phyloP scores from a whole-genome alignment of 139 green algal genomes.

The Coelastrella sp. region DNA sequence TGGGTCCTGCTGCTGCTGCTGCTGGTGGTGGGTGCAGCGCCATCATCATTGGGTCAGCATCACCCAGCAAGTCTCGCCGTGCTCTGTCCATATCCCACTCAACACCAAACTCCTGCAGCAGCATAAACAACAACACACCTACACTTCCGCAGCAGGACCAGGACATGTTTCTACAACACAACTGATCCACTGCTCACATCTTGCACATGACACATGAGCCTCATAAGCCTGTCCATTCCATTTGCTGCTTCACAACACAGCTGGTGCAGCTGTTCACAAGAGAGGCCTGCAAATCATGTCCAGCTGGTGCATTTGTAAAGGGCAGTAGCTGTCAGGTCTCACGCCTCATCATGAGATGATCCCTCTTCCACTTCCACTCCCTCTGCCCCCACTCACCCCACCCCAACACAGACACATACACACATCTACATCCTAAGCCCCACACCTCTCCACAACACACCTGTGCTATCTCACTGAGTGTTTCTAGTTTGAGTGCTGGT shows the following conservation, averaged over 20 bases:
- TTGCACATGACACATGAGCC: no score
- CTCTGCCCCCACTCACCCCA: no score
- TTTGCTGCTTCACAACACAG: no score
- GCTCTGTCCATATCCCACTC: conserved; percentile 63
- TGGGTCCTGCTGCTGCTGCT: conserved; percentile 23
- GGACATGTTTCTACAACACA: no score
- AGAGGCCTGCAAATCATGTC: no score
- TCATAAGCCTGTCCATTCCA: no score
- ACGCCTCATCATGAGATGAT: no score
- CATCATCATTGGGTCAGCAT: background rate
- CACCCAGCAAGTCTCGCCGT: conserved; percentile 56
- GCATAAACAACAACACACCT: background rate
- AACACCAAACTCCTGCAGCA: conserved; percentile 56
- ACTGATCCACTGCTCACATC: background rate
- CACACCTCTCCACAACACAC: background rate
- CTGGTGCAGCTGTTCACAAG: no score
- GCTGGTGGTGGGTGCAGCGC: background rate
- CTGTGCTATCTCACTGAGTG: conserved; percentile 63
- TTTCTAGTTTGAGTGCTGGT: conserved; percentile 60
- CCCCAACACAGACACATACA: background rate
- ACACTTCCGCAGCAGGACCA: background rate
- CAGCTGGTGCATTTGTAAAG: no score
- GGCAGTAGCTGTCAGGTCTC: no score
- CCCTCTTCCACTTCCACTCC: no score
- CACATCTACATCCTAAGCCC: no score